Evolutionary conservation across 139 green algal genomes (phyloP).

Genomic region (Nannochloris sp.): DNA sequence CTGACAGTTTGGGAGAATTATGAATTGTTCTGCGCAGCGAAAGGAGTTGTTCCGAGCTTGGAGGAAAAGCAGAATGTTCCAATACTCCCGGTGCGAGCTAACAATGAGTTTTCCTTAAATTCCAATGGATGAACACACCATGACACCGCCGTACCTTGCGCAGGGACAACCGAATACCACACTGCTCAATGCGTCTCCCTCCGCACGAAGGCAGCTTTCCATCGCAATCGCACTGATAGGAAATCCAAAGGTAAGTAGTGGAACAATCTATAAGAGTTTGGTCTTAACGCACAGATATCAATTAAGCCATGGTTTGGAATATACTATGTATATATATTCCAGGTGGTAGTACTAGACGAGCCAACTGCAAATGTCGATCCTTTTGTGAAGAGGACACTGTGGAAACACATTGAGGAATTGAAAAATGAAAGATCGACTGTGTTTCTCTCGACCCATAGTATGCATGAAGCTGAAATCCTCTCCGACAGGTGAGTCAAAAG

Average conservation of each 20-base stretch:
- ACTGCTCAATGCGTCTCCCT: too few relatives aligned
- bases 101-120: too few relatives aligned
- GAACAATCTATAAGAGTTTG: background rate
- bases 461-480: slow-evolving; percentile 88
- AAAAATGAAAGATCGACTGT: slow-evolving; percentile 72
- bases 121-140: too few relatives aligned
- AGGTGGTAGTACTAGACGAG: slow-evolving; percentile 86
- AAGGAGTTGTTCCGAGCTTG: slow-evolving; percentile 29
- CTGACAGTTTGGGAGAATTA: slow-evolving; percentile 90
- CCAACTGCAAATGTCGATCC: slow-evolving; percentile 61
- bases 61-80: too few relatives aligned
- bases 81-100: too few relatives aligned
- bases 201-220: slow-evolving; percentile 58
- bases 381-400: slow-evolving; percentile 54
- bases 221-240: slow-evolving; percentile 74
- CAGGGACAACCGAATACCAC: too few relatives aligned
- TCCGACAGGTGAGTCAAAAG: slow-evolving; percentile 42
- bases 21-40: slow-evolving; percentile 78
- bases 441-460: slow-evolving; percentile 76
- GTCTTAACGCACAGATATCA: background rate
- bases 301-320: too few relatives aligned
- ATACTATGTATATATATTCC: background rate
- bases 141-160: too few relatives aligned
- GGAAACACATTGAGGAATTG: slow-evolving; percentile 59
- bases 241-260: slow-evolving; percentile 30